Evolutionary conservation across 352 stramenopile species (phyloP), one percentile per base, ranked within the genome.

Genomic region (Phytophthora niederhauseri): DNA sequence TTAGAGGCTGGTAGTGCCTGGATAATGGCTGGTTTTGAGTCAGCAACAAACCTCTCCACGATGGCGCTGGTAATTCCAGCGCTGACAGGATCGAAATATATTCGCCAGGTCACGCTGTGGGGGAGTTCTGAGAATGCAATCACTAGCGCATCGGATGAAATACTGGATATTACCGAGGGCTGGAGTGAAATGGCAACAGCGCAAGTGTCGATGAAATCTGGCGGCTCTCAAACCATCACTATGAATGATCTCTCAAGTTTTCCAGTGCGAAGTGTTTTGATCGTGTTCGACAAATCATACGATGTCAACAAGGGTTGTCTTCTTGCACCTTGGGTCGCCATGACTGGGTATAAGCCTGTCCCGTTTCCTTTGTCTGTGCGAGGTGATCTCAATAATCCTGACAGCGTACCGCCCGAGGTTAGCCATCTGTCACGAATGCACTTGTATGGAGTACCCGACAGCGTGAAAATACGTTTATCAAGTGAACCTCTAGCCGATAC

Each of bases 341-440:
- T 91, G 28, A 67, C 50, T 34, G 81, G 70, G 1, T 84, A 75
- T 38, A 76, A 78, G 36, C 43, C 76, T 0, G 46, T 89, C 14
- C 74, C 70, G 7, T 91, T 91, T 51, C 81, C 83, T 28, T 60
- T 91, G 15, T 12, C 67, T 26, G 56, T 82, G 8, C 72, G 83
- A 57, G 83, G 83, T 6, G 81, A 91, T 28, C 24, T 90, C 20
- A 57, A 56, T 0, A 71, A 45, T 50, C 14, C 57, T 15, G 43
- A 87, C 30, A 79, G 72, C 2, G 71, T 87, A 0, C 49, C 75
- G 14, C 81, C 79, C 2, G 41, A 28, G 1, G 31, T 70, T 3
- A 91, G 81, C 22, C 66, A 60, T 17, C 66, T 89, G 19, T 91
- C 82, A 19, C 72, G 81, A 28, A 93, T 90, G 80, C 85, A 93